Base-by-base conservation (phyloP, 345 rosid genomes). In the Aurinia saxatilis region DNA sequence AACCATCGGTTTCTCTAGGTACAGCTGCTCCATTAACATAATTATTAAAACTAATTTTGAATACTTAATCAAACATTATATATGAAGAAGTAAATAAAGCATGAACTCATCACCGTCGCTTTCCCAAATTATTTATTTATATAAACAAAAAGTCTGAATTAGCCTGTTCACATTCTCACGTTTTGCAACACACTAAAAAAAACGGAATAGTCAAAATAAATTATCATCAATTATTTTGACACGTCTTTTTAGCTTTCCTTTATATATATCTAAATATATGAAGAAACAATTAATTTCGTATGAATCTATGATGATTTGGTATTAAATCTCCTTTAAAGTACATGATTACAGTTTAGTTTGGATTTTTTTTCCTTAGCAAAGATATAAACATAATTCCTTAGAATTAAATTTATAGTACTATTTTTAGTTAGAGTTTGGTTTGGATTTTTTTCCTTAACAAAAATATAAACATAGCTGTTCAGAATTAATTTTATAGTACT, bases 121-220 rank as follows among this genome's bases (percentile, higher is more conserved):
- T 45, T 52, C 42, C 44, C 18, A 18, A 37, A 37, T 40, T 37
- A 37, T 19, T 18, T 19, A 18, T 51, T n/a, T n/a, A n/a, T 10
- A 5, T 0, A 16, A 33, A 5, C 1, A 5, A 15, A 10, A 1
- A 37, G 49, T 57, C 42, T 21, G 30, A 66, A 66, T n/a, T 56
- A 7, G 37, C 7, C 35, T 3, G 41, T 57, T 49, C 58, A 49
- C 44, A 41, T 67, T 57, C 14, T 50, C 60, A 67, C 53, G 66
- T 67, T 67, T 67, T 58, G 23, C 16, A 39, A 56, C 55, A 39
- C 11, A 12, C n/a, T 33, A 13, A 14, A 35, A 8, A 11, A 35
- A 8, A 11, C 14, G 46, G 33, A 18, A 38, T 3, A n/a, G 16
- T 33, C 61, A 33, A 31, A 31, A 50, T 31, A 30, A 36, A 8